A percentile compares a stretch with the other conserved stretches of the same genome.
Conservation (phyloP, 129 eudicot genomes). For the Deinandra increscens region DNA sequence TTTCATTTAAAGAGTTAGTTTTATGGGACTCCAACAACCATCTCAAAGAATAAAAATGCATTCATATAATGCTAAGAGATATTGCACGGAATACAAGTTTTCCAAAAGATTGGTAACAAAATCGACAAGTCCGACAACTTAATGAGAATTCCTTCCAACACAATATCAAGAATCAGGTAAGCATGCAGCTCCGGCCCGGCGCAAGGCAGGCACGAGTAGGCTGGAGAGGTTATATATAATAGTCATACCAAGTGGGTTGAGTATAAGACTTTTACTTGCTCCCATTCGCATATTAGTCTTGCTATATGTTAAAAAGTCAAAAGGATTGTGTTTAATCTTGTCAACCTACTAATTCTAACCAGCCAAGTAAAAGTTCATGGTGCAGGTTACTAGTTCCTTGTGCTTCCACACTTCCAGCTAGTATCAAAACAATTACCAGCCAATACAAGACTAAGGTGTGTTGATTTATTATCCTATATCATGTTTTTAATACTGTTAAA, state of each 20-base stretch:
- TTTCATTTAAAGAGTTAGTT: neutral
- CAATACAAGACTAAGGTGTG: slow-evolving; percentile 67
- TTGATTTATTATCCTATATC: neutral
- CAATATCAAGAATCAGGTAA: neutral
- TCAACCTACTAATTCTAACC: neutral
- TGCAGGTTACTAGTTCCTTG: slow-evolving; percentile 72
- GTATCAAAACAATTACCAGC: slow-evolving; percentile 59
- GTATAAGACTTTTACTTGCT: neutral
- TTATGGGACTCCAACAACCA: slow-evolving; percentile 5
- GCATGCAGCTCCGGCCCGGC: neutral
- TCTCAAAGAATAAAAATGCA: neutral
- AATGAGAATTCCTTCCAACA: neutral
- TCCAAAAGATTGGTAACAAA: neutral
- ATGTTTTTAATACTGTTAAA: neutral
- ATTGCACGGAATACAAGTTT: neutral
- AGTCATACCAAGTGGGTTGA: neutral
- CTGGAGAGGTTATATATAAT: neutral
- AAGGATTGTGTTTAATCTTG: neutral
- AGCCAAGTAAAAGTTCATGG: neutral
- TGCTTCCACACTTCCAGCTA: slow-evolving; percentile 69
- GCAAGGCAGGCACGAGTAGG: neutral
- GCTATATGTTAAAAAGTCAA: neutral
- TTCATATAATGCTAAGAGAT: neutral
- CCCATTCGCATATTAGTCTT: slow-evolving; percentile 1
- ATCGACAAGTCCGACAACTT: neutral